Evolutionary conservation across 2,329 filamentous ascomycete species (phyloP).

Genomic region (Bimuria novae-zelandiae): DNA sequence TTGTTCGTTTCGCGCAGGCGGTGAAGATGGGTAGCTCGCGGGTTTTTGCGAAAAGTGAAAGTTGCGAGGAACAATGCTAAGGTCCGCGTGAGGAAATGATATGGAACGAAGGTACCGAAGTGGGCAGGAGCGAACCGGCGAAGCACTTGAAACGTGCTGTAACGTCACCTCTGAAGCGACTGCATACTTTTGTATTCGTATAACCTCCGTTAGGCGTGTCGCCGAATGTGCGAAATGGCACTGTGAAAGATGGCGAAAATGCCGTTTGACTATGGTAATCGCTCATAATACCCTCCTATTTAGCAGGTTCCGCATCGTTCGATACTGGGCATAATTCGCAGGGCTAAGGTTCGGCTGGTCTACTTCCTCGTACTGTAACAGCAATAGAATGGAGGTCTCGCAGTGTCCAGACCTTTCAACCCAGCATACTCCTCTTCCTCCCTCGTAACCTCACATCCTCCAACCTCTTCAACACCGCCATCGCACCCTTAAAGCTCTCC

Average conservation of each 20-base stretch:
- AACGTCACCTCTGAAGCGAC: no score
- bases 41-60: neutral
- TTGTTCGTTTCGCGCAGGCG: neutral
- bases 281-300: no score
- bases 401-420: slow-evolving; percentile 52
- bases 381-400: no score
- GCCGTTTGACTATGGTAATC: no score
- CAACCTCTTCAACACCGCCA: slow-evolving; percentile 74
- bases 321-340: no score
- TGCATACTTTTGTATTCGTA: no score
- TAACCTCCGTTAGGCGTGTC: no score
- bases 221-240: neutral
- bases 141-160: no score
- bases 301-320: no score
- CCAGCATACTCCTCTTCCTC: slow-evolving; percentile 95
- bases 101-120: neutral
- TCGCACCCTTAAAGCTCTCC: slow-evolving; percentile 74
- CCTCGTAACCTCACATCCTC: slow-evolving; percentile 94
- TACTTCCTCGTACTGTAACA: no score
- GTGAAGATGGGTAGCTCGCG: neutral
- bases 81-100: neutral
- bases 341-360: no score
- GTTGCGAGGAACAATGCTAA: neutral
- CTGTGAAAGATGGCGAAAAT: no score
- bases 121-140: neutral